phyloP scores from a whole-genome alignment of 208 protist species.

The Trypanosoma brucei region DNA sequence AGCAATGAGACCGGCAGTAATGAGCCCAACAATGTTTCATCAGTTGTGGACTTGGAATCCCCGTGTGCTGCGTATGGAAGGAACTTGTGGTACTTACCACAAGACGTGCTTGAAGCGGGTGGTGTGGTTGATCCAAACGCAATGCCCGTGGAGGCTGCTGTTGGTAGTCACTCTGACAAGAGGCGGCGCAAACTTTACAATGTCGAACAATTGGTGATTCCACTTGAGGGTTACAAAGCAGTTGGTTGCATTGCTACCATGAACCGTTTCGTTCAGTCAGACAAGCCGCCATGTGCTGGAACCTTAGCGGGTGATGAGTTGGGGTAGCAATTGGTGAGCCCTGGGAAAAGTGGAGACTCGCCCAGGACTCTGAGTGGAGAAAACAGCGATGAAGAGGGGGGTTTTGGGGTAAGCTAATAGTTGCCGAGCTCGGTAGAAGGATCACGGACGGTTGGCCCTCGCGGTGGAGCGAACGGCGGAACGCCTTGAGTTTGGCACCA shows the following conservation, averaged over 20 bases:
- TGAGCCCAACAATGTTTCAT: not conserved
- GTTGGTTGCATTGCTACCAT: slow-evolving; percentile 12
- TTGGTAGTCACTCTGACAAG: not conserved
- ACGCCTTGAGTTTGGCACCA: too few relatives aligned
- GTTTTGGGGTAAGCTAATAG: too few relatives aligned
- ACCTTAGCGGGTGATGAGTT: not conserved
- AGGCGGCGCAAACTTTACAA: slow-evolving; percentile 27
- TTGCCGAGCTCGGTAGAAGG: too few relatives aligned
- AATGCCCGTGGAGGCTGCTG: slow-evolving; percentile 43
- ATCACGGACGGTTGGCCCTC: too few relatives aligned
- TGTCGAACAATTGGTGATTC: slow-evolving; percentile 45
- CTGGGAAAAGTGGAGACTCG: too few relatives aligned
- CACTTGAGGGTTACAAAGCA: slow-evolving; percentile 40
- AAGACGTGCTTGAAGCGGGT: slow-evolving; percentile 50
- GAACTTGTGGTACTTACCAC: slow-evolving; percentile 63
- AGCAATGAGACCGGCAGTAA: not conserved
- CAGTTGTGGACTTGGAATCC: slow-evolving; percentile 15
- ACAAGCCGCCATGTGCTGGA: not conserved
- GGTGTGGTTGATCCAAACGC: slow-evolving; percentile 78
- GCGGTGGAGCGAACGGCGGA: too few relatives aligned
- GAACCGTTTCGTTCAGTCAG: not conserved
- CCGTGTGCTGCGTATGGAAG: slow-evolving; percentile 17
- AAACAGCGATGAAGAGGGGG: too few relatives aligned
- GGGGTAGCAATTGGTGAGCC: too few relatives aligned
- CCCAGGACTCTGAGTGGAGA: too few relatives aligned